Conservation (phyloP, 106 monocot species). For the Dendrobium nobile region DNA sequence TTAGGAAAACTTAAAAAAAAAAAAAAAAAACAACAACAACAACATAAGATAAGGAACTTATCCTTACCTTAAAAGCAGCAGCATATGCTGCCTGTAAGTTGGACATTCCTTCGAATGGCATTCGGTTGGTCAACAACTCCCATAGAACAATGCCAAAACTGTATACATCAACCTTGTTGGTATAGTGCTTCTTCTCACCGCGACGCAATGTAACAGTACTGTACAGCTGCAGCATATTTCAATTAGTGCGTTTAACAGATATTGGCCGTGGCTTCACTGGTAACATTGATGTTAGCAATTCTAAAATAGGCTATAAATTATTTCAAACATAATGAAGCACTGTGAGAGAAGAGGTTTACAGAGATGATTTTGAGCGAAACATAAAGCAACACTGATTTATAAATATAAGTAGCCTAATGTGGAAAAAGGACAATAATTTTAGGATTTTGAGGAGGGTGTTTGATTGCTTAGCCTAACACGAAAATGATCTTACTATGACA, state of each 20-base stretch:
- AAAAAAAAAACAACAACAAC: not conserved
- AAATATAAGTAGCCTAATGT: too few species aligned
- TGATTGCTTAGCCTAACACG: too few species aligned
- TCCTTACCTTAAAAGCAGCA: conserved; percentile 92
- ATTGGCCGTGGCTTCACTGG: too few species aligned
- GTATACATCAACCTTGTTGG: conserved; percentile 97
- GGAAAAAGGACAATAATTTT: too few species aligned
- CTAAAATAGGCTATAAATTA: too few species aligned
- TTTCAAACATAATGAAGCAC: too few species aligned
- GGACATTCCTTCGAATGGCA: conserved; percentile 99
- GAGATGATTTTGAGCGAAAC: too few species aligned
- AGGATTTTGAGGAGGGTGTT: too few species aligned
- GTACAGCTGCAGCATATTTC: conserved; percentile 55
- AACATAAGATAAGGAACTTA: not conserved
- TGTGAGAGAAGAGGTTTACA: too few species aligned
- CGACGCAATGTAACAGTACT: conserved; percentile 90
- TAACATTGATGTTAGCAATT: too few species aligned
- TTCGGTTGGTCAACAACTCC: conserved; percentile 91
- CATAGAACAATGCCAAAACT: conserved; percentile 95
- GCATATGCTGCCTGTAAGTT: conserved; percentile 99
- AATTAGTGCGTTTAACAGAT: not conserved
- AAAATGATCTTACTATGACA: too few species aligned
- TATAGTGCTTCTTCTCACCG: conserved; percentile 98
- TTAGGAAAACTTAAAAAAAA: not conserved
- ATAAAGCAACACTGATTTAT: too few species aligned